phyloP scores from a whole-genome alignment of 2,329 filamentous ascomycete species.

The Phyllachora maydis region DNA sequence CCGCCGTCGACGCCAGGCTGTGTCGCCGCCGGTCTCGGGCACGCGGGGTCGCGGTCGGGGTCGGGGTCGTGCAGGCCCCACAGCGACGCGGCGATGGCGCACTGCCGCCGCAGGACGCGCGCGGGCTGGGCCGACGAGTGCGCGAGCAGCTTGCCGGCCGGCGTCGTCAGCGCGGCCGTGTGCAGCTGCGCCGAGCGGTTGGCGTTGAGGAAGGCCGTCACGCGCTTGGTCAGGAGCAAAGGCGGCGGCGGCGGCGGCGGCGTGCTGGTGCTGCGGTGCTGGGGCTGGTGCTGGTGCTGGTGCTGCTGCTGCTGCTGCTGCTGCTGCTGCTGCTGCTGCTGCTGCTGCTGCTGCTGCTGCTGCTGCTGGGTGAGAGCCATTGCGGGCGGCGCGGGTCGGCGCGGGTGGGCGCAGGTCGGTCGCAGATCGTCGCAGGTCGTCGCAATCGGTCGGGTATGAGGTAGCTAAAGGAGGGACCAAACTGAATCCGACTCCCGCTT shows the following conservation, averaged over 20 bases:
- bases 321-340: neutral
- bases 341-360: too few species aligned
- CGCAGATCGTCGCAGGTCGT: too few species aligned
- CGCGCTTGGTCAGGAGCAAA: slow-evolving; percentile 43
- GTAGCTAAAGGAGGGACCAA: too few species aligned
- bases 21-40: too few species aligned
- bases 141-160: slow-evolving; percentile 40
- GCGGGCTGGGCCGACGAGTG: slow-evolving; percentile 36
- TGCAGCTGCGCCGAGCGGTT: slow-evolving; percentile 36
- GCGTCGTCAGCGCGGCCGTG: slow-evolving; percentile 36
- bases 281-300: neutral
- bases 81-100: slow-evolving; percentile 40
- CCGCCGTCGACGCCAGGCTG: slow-evolving; percentile 11
- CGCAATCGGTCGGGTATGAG: too few species aligned
- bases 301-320: neutral
- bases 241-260: slow-evolving; percentile 23
- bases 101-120: slow-evolving; percentile 36
- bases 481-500: too few species aligned
- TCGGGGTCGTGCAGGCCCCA: slow-evolving; percentile 34
- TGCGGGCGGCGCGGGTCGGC: too few species aligned
- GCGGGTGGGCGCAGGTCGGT: too few species aligned
- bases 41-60: too few species aligned
- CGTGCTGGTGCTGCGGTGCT: slow-evolving; percentile 1
- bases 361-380: too few species aligned
- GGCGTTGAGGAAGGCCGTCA: slow-evolving; percentile 37